Conservation (phyloP, 768 basidiomycete species). For the Galerina sulciceps region DNA sequence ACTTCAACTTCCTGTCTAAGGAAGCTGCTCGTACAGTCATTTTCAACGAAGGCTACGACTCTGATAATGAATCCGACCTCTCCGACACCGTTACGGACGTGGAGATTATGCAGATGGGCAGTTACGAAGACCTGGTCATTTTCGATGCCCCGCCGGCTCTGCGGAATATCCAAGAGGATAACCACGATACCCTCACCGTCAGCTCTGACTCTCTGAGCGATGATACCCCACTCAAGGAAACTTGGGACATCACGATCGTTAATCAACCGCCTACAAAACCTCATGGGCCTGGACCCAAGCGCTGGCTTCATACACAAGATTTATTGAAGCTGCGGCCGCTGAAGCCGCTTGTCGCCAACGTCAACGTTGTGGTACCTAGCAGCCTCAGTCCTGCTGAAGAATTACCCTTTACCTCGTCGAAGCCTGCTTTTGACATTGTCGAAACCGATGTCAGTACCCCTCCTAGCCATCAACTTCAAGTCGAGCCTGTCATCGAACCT, state of each 20-base stretch:
- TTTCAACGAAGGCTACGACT: constrained; percentile 9
- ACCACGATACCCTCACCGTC: constrained; percentile 1
- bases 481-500: not conserved
- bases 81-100: constrained; percentile 9
- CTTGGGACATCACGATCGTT: constrained; percentile 19
- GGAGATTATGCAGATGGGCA: constrained; percentile 7
- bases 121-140: constrained; percentile 6
- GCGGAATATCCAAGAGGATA: not conserved
- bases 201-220: not conserved
- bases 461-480: not conserved
- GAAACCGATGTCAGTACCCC: not conserved
- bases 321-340: constrained; percentile 12
- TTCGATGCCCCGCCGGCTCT: not conserved
- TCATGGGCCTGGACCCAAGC: constrained; percentile 17
- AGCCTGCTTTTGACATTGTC: not conserved
- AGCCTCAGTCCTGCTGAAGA: not conserved
- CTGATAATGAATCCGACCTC: constrained; percentile 3
- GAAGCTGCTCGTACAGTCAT: constrained; percentile 2
- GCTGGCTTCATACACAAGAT: constrained; percentile 17
- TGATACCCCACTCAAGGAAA: constrained; percentile 2
- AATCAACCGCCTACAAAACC: constrained; percentile 10
- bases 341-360: not conserved
- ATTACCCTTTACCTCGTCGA: not conserved
- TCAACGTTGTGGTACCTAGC: not conserved
- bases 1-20: constrained; percentile 21